Base-by-base conservation (phyloP, 2,329 filamentous ascomycete genomes). In the Ceratocystis colombiana region DNA sequence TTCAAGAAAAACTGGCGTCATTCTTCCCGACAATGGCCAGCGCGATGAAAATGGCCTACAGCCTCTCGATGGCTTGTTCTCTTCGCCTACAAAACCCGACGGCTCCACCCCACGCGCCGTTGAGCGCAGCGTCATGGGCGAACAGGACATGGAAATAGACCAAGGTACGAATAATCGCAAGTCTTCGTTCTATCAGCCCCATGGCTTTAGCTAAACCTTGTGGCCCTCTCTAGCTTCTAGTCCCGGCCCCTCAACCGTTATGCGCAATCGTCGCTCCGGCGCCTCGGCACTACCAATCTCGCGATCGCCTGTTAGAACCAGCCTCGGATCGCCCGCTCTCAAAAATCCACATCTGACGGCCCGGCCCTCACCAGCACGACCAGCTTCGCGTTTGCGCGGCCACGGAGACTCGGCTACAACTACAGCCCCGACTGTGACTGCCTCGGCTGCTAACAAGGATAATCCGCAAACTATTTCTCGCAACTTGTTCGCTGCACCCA, bases 11-110 rank as follows among this genome's bases (percentile, higher is more conserved):
- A 99, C 94, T 0, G 94, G 94, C 57, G 83, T 96, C 30, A 88
- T 85, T 0, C 76, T 97, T 41, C 84, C 85, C 72, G 90, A 96
- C 72, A 85, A 80, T 66, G 90, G 90, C 64, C 79, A 86, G 68
- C 88, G 90, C 77, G 93, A 97, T 76, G 91, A 95, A 74, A 81
- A 96, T 80, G 94, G 93, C 75, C 86, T 99, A 79, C 90, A 96
- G 74, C 88, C 89, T 45, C 82, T 96, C 67, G 89, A 93, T 45
- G 84, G 85, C 70, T 84, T 97, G 70, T 96, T 96, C 75, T 96
- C 92, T 7, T 96, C 92, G 22, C 91, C 92, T 15, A 83, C 84
- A 70, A 88, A 86, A 72, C 48, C 61, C 28, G 64, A 68, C 69
- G 69, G 71, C 37, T 68, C 71, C 61, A 55, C 70, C 63, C 71